Percentiles rank a stretch among this genome's conserved stretches.
Evolutionary conservation across 1,284 basidiomycete species (phyloP).

Genomic region (Anthracocystis setariae): DNA sequence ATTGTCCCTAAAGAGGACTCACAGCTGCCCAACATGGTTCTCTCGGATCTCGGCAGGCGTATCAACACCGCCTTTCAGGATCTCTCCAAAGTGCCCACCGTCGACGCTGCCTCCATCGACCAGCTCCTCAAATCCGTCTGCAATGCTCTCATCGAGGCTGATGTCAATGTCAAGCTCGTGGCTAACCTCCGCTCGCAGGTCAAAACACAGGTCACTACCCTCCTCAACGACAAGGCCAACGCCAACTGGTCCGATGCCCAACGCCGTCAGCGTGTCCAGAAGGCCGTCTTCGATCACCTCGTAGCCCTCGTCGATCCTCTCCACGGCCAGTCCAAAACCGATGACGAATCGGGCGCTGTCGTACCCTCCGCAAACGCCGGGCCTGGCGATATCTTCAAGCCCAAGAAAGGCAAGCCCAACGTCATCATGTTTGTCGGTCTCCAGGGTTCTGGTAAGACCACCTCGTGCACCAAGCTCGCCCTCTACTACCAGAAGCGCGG

Average conservation of each 20-base stretch:
- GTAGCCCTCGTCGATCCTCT: constrained; percentile 86
- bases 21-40: constrained; percentile 77
- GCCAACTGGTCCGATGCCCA: constrained; percentile 58
- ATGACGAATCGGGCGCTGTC: constrained; percentile 38
- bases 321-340: constrained; percentile 50
- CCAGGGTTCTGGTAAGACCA: constrained; percentile 97
- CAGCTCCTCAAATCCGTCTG: constrained; percentile 91
- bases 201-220: constrained; percentile 74
- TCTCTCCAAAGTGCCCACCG: constrained; percentile 77
- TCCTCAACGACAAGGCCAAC: constrained; percentile 62
- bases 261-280: constrained; percentile 62
- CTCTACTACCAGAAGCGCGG: constrained; percentile 97
- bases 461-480: constrained; percentile 80
- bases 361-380: constrained; percentile 28
- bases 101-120: constrained; percentile 77
- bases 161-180: constrained; percentile 98
- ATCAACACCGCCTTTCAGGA: constrained; percentile 93
- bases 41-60: constrained; percentile 92
- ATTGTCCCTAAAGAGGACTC: not conserved
- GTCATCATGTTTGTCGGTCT: constrained; percentile 80
- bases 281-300: constrained; percentile 91
- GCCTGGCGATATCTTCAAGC: constrained; percentile 79
- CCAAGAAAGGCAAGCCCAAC: constrained; percentile 92
- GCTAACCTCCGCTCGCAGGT: constrained; percentile 86
- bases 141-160: constrained; percentile 90